Percentiles rank a stretch among this genome's conserved stretches.
phyloP scores from a whole-genome alignment of 139 green algal genomes.

The Closterium sp. region DNA sequence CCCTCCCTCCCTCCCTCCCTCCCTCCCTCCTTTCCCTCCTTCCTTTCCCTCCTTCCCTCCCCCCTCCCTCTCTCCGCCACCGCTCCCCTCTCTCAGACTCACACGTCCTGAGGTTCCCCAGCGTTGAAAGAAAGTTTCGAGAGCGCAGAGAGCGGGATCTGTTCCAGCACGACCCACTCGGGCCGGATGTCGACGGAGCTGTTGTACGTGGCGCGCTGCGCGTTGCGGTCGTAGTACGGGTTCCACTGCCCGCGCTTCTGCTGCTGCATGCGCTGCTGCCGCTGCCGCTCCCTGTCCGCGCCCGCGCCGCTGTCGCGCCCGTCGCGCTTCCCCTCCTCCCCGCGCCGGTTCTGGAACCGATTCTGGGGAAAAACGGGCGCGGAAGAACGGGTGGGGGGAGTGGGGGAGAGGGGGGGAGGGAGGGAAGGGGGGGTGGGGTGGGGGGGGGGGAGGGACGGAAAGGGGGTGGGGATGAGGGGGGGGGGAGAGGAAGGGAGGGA shows the following conservation, averaged over 20 bases:
- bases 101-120: conserved; percentile 52
- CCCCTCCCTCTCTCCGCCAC: too few relatives aligned
- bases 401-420: not conserved
- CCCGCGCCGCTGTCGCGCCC: conserved; percentile 49
- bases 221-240: conserved; percentile 54
- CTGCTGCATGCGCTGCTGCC: conserved; percentile 62
- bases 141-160: conserved; percentile 81
- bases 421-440: too few relatives aligned
- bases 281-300: conserved; percentile 55
- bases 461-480: too few relatives aligned
- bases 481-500: not conserved
- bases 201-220: conserved; percentile 53
- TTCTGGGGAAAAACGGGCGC: conserved; percentile 45
- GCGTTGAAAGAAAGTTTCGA: conserved; percentile 75
- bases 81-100: not conserved
- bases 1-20: not conserved
- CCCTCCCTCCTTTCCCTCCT: too few relatives aligned
- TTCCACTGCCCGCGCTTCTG: conserved; percentile 58
- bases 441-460: not conserved
- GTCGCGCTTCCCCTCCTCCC: conserved; percentile 41
- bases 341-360: conserved; percentile 43
- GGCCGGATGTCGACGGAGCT: conserved; percentile 82
- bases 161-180: conserved; percentile 92
- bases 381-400: too few relatives aligned
- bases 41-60: not conserved